Base-by-base conservation (phyloP, 257 asterid genomes). In the Solanum sejunctum region DNA sequence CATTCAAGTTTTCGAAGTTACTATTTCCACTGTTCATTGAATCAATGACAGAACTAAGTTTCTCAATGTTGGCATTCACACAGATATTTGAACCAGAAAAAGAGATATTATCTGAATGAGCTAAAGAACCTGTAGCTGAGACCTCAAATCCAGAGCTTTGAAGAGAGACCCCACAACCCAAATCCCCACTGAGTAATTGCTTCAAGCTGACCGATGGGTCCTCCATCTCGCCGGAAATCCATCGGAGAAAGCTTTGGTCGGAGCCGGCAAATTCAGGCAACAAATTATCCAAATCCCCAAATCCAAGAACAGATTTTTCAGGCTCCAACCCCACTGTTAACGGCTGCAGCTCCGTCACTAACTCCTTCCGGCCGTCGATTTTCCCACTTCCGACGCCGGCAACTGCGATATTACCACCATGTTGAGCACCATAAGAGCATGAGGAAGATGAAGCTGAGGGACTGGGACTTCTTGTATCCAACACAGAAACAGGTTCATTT, bases 381-480 rank as follows among this genome's bases (percentile, higher is more conserved):
- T 75, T 75, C 21, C 15, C 61, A 47, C 16, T 52, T 23, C 82
- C 81, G 36, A 8, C 57, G 1, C 81, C 82, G 9, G 45, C 61
- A 75, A 23, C 61, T 15, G 81, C 45, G 3, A 18, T 75, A 11
- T 15, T 82, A 20, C 80, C 67, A 18, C 67, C 81, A 73, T 73
- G n/a, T 49, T 75, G 81, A 1, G n/a, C 60, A 47, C 82, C 69
- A 41, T 43, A 28, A 26, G 75, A 82, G 6, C 84, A 81, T 32
- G 90, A 90, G 57, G 93, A 89, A 80, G 94, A 88, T 39, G 89
- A 85, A 41, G 92, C 91, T 43, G 95, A 92, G 41, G 91, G 93
- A 83, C 95, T 92, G 7, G 93, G 95, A 71, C 95, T 92, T 85
- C 91, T 80, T 7, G 91, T 87, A 45, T 91, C 95, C 87, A 92